These are phyloP conservation scores for Penicillium sclerotigenum DNA, from an alignment of 2,329 filamentous ascomycete genomes.

Conservation along the genomic window DNA sequence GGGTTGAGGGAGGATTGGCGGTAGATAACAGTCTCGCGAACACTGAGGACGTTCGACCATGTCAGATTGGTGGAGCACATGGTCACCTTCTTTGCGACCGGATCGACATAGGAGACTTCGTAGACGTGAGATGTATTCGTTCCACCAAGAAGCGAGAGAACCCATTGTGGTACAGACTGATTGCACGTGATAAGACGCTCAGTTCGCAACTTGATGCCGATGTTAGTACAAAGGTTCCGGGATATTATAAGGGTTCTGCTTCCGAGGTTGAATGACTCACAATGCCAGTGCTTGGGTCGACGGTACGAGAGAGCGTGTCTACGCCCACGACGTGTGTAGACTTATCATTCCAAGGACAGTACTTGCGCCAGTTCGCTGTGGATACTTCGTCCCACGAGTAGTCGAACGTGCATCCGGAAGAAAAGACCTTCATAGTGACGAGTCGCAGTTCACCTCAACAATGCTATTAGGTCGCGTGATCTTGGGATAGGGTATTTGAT, in stretches of 20 bases:
- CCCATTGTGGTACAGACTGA: constrained; percentile 50
- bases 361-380: constrained; percentile 97
- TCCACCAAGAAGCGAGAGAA: constrained; percentile 74
- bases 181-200: constrained; percentile 60
- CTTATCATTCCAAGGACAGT: constrained; percentile 98
- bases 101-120: constrained; percentile 94
- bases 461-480: background rate
- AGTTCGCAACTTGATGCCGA: constrained; percentile 57
- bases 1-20: constrained; percentile 56
- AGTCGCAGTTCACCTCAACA: background rate
- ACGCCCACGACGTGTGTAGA: constrained; percentile 95
- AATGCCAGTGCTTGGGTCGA: constrained; percentile 64
- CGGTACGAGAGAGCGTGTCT: constrained; percentile 76
- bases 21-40: constrained; percentile 91
- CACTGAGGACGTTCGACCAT: constrained; percentile 82
- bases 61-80: constrained; percentile 97
- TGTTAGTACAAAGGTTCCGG: constrained; percentile 10
- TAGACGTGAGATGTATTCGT: constrained; percentile 83
- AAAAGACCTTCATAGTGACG: constrained; percentile 85
- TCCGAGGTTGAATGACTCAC: constrained; percentile 45
- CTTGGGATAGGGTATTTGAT: background rate
- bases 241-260: background rate
- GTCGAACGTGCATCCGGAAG: constrained; percentile 82
- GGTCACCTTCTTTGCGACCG: constrained; percentile 76
- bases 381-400: constrained; percentile 99